A percentile compares a stretch with the other conserved stretches of the same genome.
Evolutionary conservation across 345 rosid species (phyloP).

Genomic region (Gossypium turneri): DNA sequence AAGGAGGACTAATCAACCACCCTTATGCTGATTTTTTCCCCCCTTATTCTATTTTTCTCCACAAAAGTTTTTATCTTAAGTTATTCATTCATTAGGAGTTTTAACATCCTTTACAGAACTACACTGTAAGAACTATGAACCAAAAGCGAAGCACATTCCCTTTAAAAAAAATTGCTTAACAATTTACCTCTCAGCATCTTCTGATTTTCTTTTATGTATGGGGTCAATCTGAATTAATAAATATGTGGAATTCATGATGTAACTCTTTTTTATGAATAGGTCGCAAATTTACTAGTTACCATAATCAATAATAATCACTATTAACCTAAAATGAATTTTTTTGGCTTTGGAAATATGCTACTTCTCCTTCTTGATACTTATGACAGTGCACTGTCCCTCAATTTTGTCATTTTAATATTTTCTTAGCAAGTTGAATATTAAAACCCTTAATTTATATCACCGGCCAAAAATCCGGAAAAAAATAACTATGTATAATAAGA

Average conservation of each 20-base stretch:
- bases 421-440: too few species aligned
- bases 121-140: slow-evolving; percentile 22
- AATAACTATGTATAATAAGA: too few species aligned
- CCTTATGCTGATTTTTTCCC: slow-evolving; percentile 22
- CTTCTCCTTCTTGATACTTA: too few species aligned
- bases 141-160: slow-evolving; percentile 3
- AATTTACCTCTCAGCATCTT: neutral
- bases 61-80: neutral
- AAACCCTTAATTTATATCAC: too few species aligned
- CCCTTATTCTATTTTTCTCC: neutral
- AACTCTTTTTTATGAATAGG: neutral
- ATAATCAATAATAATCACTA: too few species aligned
- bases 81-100: slow-evolving; percentile 14
- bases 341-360: too few species aligned
- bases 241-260: neutral
- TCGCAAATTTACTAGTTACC: too few species aligned
- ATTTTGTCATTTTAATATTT: too few species aligned
- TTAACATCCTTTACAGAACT: slow-evolving; percentile 16
- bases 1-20: slow-evolving; percentile 23
- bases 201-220: neutral
- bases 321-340: too few species aligned
- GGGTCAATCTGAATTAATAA: neutral
- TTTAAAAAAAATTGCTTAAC: neutral
- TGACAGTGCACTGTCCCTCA: too few species aligned
- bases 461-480: too few species aligned